Base-by-base conservation (phyloP, 495 filamentous ascomycete species). In the Coniosporium apollinis region DNA sequence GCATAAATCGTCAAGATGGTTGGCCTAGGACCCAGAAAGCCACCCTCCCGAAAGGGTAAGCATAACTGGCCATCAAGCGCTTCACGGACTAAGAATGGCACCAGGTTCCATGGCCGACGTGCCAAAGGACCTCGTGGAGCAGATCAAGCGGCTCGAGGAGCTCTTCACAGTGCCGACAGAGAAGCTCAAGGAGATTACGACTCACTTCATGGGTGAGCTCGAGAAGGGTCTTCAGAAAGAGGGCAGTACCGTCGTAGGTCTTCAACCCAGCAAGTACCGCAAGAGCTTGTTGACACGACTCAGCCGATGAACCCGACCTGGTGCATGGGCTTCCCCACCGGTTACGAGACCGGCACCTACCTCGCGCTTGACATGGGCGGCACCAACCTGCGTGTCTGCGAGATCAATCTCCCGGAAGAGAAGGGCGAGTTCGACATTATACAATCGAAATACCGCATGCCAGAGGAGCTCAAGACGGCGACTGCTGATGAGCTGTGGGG, bases 231-330 rank as follows among this genome's bases (percentile, higher is more conserved):
- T 97, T 25, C 81, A 68, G 33, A 74, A 80, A 36, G 79, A 91
- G 56, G 89, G 89, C 32, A 86, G 84, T 33, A 87, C 75, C 56
- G 94, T 97, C 54, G 85, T 94, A 59, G 65, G 83, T 64, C 35
- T n/a, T n/a, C n/a, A n/a, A n/a, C n/a, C n/a, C n/a, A n/a, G n/a
- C n/a, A n/a, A n/a, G 16, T 3, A 32, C 15, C 17, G 30, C 30
- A 9, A 26, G 24, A 9, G 13, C 9, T 26, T 1, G 9, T 13
- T 13, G 24, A 26, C 24, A 8, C 24, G 1, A 1, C 3, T 1
- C 56, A 94, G 85, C 89, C 89, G 41, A 97, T 97, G 89, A 96
- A 94, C 60, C 81, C 89, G 28, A 96, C 89, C 34, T 97, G 89
- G 89, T 86, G 89, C 38, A 85, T 96, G 76, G 76, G 72, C 37